Evolutionary conservation across 768 basidiomycete genomes (phyloP).

Genomic region (Termitomyces eurrhizus): DNA sequence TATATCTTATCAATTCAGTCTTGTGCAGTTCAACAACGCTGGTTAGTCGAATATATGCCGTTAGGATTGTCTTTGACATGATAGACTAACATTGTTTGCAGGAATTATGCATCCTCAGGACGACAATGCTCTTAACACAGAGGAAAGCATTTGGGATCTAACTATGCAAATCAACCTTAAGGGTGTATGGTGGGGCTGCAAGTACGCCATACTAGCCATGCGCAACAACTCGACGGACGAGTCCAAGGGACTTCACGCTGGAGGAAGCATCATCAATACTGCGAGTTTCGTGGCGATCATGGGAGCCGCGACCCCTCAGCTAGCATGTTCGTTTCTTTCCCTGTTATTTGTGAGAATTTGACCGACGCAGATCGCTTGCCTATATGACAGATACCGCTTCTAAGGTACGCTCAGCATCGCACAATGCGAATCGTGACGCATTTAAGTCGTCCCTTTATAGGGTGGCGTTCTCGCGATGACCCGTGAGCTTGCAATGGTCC

Average conservation of each 20-base stretch:
- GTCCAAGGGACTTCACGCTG: constrained; percentile 71
- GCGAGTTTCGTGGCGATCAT: constrained; percentile 95
- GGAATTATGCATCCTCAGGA: constrained; percentile 99
- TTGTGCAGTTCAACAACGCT: constrained; percentile 87
- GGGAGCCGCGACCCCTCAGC: constrained; percentile 96
- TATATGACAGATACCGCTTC: constrained; percentile 77
- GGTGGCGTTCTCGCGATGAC: constrained; percentile 99
- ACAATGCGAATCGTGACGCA: neutral
- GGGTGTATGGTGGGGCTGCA: constrained; percentile 99
- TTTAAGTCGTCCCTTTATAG: constrained; percentile 30
- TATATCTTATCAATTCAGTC: neutral
- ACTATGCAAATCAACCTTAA: constrained; percentile 95
- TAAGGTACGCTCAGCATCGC: constrained; percentile 48
- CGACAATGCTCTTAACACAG: constrained; percentile 93
- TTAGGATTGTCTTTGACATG: neutral
- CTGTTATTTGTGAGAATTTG: constrained; percentile 1
- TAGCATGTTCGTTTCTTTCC: constrained; percentile 74
- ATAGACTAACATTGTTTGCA: constrained; percentile 16
- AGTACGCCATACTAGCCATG: constrained; percentile 97
- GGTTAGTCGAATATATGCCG: constrained; percentile 34
- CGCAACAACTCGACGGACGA: constrained; percentile 83
- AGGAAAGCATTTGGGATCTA: constrained; percentile 94
- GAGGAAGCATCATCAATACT: constrained; percentile 96
- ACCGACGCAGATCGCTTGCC: constrained; percentile 10
- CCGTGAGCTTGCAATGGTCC: constrained; percentile 95